These are phyloP conservation scores for Klebsormidium nitens DNA, from an alignment of 139 green algal species.

Conservation along the genomic window DNA sequence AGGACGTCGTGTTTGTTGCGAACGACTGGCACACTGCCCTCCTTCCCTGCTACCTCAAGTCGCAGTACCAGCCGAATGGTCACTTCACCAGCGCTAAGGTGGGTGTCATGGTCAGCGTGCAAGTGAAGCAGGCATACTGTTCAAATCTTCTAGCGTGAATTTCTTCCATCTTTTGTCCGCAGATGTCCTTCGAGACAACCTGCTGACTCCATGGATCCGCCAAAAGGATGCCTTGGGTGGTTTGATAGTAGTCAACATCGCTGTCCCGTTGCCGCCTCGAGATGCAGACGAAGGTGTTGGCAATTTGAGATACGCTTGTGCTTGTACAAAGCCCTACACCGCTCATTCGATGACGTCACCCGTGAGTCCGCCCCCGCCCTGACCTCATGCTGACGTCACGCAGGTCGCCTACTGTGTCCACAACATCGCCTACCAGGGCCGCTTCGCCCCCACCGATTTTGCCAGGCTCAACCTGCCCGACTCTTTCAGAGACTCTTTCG, in stretches of 20 bases:
- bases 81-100: conserved; percentile 39
- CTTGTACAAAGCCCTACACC: not conserved
- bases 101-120: too few relatives aligned
- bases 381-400: not conserved
- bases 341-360: too few relatives aligned
- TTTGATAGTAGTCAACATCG: too few relatives aligned
- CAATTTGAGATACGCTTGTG: not conserved
- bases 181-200: too few relatives aligned
- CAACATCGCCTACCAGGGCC: conserved; percentile 96
- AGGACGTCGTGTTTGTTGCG: conserved; percentile 86
- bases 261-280: too few relatives aligned
- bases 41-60: conserved; percentile 87
- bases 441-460: conserved; percentile 81
- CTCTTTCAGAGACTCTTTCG: conserved; percentile 52
- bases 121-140: too few relatives aligned
- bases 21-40: conserved; percentile 91
- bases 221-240: too few relatives aligned
- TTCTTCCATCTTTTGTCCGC: too few relatives aligned
- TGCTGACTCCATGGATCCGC: too few relatives aligned
- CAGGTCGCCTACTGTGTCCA: conserved; percentile 79
- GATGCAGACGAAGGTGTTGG: too few relatives aligned
- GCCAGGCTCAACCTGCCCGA: conserved; percentile 67
- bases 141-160: too few relatives aligned
- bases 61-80: conserved; percentile 41
- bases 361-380: not conserved